These are phyloP conservation scores for Phytophthora ohioensis DNA, from an alignment of 352 stramenopile species.

Conservation along the genomic window DNA sequence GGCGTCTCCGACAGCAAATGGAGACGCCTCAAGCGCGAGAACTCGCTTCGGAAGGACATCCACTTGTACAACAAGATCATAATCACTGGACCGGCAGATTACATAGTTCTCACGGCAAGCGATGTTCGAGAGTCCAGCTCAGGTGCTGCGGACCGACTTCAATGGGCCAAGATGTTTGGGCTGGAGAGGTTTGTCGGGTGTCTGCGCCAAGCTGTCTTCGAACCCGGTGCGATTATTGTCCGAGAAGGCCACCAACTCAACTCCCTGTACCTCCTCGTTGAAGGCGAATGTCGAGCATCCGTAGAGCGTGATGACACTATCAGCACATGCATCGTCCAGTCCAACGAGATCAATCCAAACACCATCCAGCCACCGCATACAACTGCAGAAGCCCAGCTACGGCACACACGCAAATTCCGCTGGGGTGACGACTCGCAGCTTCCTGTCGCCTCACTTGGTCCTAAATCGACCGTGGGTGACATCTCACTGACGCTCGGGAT, in stretches of 20 bases:
- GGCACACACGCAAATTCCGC: conserved; percentile 41
- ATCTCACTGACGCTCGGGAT: conserved; percentile 49
- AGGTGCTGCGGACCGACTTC: conserved; percentile 40
- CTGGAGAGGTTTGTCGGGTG: conserved; percentile 47
- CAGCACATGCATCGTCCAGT: conserved; percentile 3
- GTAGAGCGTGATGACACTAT: conserved; percentile 27
- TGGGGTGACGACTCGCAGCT: conserved; percentile 36
- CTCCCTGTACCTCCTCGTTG: conserved; percentile 45
- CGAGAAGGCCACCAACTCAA: conserved; percentile 39
- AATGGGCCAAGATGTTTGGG: conserved; percentile 48
- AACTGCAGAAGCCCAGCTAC: conserved; percentile 35
- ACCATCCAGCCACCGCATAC: conserved; percentile 20
- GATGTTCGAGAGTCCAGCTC: conserved; percentile 44
- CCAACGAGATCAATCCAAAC: conserved; percentile 1
- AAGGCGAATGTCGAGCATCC: conserved; percentile 53
- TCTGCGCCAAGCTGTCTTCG: conserved; percentile 45
- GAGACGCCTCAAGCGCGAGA: conserved; percentile 50
- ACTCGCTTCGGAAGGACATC: conserved; percentile 38
- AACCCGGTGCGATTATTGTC: conserved; percentile 40
- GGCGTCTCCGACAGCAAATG: conserved; percentile 39
- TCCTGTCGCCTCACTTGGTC: conserved; percentile 45
- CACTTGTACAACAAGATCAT: conserved; percentile 54
- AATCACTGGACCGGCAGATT: conserved; percentile 50
- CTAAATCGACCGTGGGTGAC: conserved; percentile 47
- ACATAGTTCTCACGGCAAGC: conserved; percentile 46